These are phyloP conservation scores for Graphium sp. DNA, from an alignment of 2,329 filamentous ascomycete genomes.

Conservation along the genomic window DNA sequence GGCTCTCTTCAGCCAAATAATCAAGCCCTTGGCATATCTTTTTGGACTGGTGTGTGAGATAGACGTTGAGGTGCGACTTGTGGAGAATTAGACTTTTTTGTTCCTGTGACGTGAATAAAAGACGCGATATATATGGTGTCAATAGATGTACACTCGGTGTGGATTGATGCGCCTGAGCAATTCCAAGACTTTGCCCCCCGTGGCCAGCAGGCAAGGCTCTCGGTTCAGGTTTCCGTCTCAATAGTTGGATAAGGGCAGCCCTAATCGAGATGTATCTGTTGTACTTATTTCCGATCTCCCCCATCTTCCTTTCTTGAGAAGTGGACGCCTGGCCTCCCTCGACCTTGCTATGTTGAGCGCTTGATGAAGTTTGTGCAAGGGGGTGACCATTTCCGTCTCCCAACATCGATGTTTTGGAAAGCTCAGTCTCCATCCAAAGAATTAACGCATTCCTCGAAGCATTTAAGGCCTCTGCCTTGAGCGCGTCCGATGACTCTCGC, in stretches of 20 bases:
- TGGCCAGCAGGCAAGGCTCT: no score
- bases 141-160: conserved; percentile 24
- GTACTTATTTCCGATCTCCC: conserved; percentile 35
- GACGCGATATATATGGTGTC: conserved; percentile 37
- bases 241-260: conserved; percentile 22
- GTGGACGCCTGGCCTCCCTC: conserved; percentile 10
- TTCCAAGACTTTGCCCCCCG: no score
- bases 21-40: conserved; percentile 31
- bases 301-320: conserved; percentile 24
- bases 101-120: conserved; percentile 31
- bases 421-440: conserved; percentile 46
- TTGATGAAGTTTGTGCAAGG: no score
- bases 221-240: no score
- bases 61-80: conserved; percentile 36
- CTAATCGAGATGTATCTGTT: conserved; percentile 31
- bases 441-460: conserved; percentile 43
- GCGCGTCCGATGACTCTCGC: conserved; percentile 11
- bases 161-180: no score
- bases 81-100: conserved; percentile 41
- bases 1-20: conserved; percentile 43
- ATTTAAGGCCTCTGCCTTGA: conserved; percentile 34
- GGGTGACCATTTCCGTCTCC: no score
- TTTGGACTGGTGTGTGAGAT: conserved; percentile 31
- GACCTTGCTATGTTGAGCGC: no score
- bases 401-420: conserved; percentile 36